These are phyloP conservation scores for Zasmidium angulare DNA, from an alignment of 2,329 filamentous ascomycete species.

Conservation along the genomic window DNA sequence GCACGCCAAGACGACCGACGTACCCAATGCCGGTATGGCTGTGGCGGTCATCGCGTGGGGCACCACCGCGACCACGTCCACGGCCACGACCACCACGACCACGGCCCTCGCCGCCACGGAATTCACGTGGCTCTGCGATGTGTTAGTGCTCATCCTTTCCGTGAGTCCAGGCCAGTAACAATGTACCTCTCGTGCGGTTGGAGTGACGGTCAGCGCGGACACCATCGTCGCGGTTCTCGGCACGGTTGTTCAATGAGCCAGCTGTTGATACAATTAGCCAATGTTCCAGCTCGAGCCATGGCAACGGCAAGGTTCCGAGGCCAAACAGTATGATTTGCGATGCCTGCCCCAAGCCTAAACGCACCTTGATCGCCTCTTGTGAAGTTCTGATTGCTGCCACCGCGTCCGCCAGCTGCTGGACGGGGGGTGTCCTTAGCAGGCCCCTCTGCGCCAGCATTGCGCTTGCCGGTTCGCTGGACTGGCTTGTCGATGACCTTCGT, in stretches of 20 bases:
- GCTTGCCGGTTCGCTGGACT: conserved; percentile 74
- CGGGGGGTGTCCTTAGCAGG: conserved; percentile 46
- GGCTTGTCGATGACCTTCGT: conserved; percentile 89
- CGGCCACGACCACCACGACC: conserved; percentile 52
- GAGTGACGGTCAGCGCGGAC: conserved; percentile 48
- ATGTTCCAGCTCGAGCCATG: not conserved
- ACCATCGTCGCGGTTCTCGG: conserved; percentile 72
- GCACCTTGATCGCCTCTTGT: conserved; percentile 85
- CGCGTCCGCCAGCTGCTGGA: conserved; percentile 45
- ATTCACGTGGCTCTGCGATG: conserved; percentile 29
- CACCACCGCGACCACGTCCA: conserved; percentile 50
- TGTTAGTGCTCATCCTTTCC: conserved; percentile 2
- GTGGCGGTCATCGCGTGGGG: conserved; percentile 60
- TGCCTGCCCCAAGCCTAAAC: conserved; percentile 32
- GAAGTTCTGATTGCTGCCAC: conserved; percentile 58
- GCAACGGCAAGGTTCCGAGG: not conserved
- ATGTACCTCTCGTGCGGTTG: conserved; percentile 39
- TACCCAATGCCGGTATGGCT: conserved; percentile 60
- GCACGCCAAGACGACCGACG: conserved; percentile 33
- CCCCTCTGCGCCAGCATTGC: conserved; percentile 76
- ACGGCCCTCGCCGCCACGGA: conserved; percentile 48
- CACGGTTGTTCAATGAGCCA: conserved; percentile 75
- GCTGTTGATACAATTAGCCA: conserved; percentile 43
- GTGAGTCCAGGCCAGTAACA: conserved; percentile 6
- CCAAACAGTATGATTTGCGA: not conserved